A percentile compares a stretch with the other conserved stretches of the same genome.
Evolutionary conservation across 495 filamentous ascomycete species (phyloP).

Genomic region (Penicillium lividum): DNA sequence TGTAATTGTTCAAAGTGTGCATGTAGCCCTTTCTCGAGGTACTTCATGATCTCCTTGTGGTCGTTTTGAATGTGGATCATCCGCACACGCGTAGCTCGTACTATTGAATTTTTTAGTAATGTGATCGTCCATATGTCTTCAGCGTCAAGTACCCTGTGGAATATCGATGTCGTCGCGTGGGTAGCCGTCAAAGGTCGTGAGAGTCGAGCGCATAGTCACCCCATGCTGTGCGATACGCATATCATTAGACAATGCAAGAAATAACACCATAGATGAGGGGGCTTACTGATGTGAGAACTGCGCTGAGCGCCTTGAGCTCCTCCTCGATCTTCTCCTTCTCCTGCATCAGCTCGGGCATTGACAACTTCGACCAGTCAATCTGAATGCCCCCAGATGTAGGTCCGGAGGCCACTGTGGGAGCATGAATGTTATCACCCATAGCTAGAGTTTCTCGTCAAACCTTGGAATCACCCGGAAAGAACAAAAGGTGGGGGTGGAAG

Average conservation of each 20-base stretch:
- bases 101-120: slow-evolving; percentile 43
- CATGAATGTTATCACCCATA: slow-evolving; percentile 72
- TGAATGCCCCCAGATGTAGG: slow-evolving; percentile 57
- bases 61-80: slow-evolving; percentile 92
- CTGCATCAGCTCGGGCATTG: slow-evolving; percentile 62
- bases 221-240: slow-evolving; percentile 63
- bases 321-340: slow-evolving; percentile 82
- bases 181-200: slow-evolving; percentile 91
- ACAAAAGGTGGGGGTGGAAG: slow-evolving; percentile 18
- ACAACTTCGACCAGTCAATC: slow-evolving; percentile 60
- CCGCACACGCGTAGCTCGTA: slow-evolving; percentile 84
- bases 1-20: slow-evolving; percentile 58
- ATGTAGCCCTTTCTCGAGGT: slow-evolving; percentile 80
- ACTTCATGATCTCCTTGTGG: slow-evolving; percentile 82
- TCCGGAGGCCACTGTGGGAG: slow-evolving; percentile 73
- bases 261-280: not conserved
- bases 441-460: slow-evolving; percentile 1
- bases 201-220: slow-evolving; percentile 85
- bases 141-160: slow-evolving; percentile 73
- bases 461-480: not conserved
- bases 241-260: slow-evolving; percentile 10
- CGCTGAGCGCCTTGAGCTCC: slow-evolving; percentile 79
- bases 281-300: slow-evolving; percentile 84
- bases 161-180: slow-evolving; percentile 93
- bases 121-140: not conserved